Conservation (phyloP, 1,284 basidiomycete species). For the Naganishia liquefaciens region DNA sequence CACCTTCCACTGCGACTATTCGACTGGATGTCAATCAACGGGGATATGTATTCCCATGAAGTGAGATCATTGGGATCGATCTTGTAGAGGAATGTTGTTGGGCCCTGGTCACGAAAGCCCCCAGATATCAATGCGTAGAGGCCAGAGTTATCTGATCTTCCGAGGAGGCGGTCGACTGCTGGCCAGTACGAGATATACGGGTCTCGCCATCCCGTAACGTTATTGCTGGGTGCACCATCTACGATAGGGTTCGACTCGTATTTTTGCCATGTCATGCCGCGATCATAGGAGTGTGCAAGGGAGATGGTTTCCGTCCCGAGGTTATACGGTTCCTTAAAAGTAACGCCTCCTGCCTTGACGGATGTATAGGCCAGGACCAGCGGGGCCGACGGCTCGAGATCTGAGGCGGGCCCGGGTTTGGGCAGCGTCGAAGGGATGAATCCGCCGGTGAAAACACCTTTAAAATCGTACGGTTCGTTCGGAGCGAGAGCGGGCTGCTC, state of each 20-base stretch:
- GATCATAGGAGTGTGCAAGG: slow-evolving; percentile 33
- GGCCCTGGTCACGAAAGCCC: slow-evolving; percentile 31
- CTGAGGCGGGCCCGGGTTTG: background rate
- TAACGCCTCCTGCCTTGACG: slow-evolving; percentile 13
- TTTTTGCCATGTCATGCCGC: slow-evolving; percentile 37
- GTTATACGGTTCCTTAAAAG: slow-evolving; percentile 18
- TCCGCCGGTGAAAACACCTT: slow-evolving; percentile 38
- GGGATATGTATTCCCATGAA: slow-evolving; percentile 33
- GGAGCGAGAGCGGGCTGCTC: slow-evolving; percentile 29
- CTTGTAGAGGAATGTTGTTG: slow-evolving; percentile 34
- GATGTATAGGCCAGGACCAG: slow-evolving; percentile 23
- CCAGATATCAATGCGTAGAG: slow-evolving; percentile 38
- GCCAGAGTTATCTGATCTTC: background rate
- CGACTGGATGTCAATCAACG: slow-evolving; percentile 26
- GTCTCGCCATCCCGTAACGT: slow-evolving; percentile 37
- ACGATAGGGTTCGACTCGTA: slow-evolving; percentile 33
- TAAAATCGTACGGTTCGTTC: slow-evolving; percentile 32
- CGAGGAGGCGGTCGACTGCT: slow-evolving; percentile 31
- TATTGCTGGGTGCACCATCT: slow-evolving; percentile 25
- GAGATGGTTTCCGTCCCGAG: slow-evolving; percentile 35
- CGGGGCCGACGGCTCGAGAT: background rate
- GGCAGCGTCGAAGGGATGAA: slow-evolving; percentile 27
- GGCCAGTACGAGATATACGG: slow-evolving; percentile 36
- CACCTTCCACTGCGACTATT: slow-evolving; percentile 19
- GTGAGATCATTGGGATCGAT: slow-evolving; percentile 34